Percentiles rank a stretch among this genome's conserved stretches.
Conservation (phyloP, 805 yeast species). For the Saturnispora kantuleensis region DNA sequence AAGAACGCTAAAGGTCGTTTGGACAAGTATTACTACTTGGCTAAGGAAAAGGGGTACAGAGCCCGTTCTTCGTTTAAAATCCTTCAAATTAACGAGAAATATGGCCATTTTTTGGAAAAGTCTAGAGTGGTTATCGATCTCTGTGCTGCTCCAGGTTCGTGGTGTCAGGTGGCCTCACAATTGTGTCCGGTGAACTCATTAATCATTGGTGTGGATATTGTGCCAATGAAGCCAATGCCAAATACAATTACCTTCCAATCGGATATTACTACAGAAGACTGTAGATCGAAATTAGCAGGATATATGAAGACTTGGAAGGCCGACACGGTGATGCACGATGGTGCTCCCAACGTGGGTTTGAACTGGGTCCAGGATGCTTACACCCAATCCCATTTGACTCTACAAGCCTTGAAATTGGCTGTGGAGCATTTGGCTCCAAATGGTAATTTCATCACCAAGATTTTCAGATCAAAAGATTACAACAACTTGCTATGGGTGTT, state of each 20-base stretch:
- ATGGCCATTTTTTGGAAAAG: conserved; percentile 88
- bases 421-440: conserved; percentile 86
- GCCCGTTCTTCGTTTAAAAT: conserved; percentile 98
- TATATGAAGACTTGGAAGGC: conserved; percentile 99
- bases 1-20: conserved; percentile 98
- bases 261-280: conserved; percentile 96
- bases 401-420: conserved; percentile 89
- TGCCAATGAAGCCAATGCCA: conserved; percentile 93
- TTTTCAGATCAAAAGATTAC: conserved; percentile 97
- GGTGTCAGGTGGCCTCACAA: conserved; percentile 98
- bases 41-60: conserved; percentile 96
- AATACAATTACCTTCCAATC: conserved; percentile 90
- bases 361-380: conserved; percentile 99
- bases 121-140: conserved; percentile 94
- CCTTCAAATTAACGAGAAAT: conserved; percentile 91
- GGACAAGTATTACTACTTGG: conserved; percentile 91
- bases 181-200: conserved; percentile 87
- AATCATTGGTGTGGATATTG: conserved; percentile 97
- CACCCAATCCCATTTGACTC: conserved; percentile 91
- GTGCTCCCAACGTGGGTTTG: conserved; percentile 99
- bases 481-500: conserved; percentile 96
- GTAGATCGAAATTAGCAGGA: conserved; percentile 88
- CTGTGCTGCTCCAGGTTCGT: conserved; percentile 99
- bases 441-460: conserved; percentile 93
- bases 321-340: conserved; percentile 95